A percentile compares a stretch with the other conserved stretches of the same genome.
Evolutionary conservation across 495 filamentous ascomycete genomes (phyloP).

Genomic region (Apodospora peruviana): DNA sequence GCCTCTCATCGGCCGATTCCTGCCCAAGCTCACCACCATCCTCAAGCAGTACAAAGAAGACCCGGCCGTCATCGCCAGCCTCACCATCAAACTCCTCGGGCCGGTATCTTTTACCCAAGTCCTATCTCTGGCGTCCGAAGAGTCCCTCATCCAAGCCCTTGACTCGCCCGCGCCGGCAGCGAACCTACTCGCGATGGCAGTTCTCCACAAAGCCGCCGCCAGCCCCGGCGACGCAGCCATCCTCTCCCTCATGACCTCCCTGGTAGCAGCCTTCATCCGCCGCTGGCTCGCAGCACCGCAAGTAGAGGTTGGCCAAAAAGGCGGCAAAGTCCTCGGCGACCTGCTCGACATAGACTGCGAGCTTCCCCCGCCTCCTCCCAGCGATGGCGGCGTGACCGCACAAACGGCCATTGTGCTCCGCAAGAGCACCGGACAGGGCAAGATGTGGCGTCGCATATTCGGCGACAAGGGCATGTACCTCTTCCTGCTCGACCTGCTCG

Average conservation of each 20-base stretch:
- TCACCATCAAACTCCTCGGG: conserved; percentile 49
- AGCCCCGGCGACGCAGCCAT: conserved; percentile 59
- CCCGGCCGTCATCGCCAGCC: conserved; percentile 41
- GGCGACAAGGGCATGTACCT: conserved; percentile 60
- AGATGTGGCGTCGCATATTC: conserved; percentile 70
- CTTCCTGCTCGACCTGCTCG: conserved; percentile 58
- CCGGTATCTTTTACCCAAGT: conserved; percentile 47
- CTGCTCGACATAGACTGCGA: conserved; percentile 65
- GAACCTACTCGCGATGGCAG: conserved; percentile 62
- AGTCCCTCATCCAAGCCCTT: conserved; percentile 50
- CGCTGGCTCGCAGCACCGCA: conserved; percentile 68
- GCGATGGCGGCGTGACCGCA: not conserved
- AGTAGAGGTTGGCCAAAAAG: conserved; percentile 69
- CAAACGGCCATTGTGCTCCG: conserved; percentile 28
- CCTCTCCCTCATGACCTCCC: conserved; percentile 57
- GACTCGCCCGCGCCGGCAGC: conserved; percentile 56
- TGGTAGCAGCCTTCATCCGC: conserved; percentile 57
- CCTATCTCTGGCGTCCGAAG: conserved; percentile 47
- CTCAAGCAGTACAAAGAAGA: conserved; percentile 46
- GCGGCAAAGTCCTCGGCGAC: conserved; percentile 58
- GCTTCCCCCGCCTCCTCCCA: conserved; percentile 39
- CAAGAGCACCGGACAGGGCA: conserved; percentile 51
- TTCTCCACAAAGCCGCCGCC: conserved; percentile 66
- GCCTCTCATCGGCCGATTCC: conserved; percentile 40
- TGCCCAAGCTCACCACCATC: conserved; percentile 43